Base-by-base conservation (phyloP, 768 basidiomycete genomes). In the Tylopilus sp. region DNA sequence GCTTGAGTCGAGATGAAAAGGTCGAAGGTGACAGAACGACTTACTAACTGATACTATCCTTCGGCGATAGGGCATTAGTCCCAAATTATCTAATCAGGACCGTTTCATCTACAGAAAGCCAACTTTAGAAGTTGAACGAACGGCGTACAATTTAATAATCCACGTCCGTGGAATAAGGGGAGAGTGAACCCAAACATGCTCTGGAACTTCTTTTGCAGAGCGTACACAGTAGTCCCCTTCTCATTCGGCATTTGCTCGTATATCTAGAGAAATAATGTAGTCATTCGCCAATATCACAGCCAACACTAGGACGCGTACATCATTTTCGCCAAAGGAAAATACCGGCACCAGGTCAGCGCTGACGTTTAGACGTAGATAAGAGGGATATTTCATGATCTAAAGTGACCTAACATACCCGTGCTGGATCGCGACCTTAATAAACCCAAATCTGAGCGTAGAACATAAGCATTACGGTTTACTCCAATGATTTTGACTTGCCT, bases 281-380 rank as follows among this genome's bases (percentile, higher is more conserved):
- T 58, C 50, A 60, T 30, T 36, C 38, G 33, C 6, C 1, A 11
- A 6, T 43, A 31, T 13, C 44, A n/a, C 6, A 13, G 19, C 29
- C 50, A 22, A 48, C 45, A 19, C 16, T 8, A 28, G 36, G 13
- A 42, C 78, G 83, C 64, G 10, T 56, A 95, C 95, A 69, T 98
- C 97, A 67, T 98, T 98, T 76, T 99, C 97, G 13, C 97, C 97
- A 62, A 99, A 99, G 6, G 92, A 95, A 66, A 99, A 98, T 4
- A 98, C 95, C 0, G 97, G 97, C 0, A 99, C 97, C 12, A 99
- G 77, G 63, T 95, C 92, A 34, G 97, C 97, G 49, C 93, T 94
- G 58, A 14, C 22, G 14, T 33, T 42, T 29, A 44, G 12, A 52
- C 48, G 24, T 55, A 30, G 40, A 53, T 51, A 24, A 36, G 45